These are phyloP conservation scores for Thraustochytrium striatum DNA, from an alignment of 352 stramenopile genomes.

Conservation along the genomic window DNA sequence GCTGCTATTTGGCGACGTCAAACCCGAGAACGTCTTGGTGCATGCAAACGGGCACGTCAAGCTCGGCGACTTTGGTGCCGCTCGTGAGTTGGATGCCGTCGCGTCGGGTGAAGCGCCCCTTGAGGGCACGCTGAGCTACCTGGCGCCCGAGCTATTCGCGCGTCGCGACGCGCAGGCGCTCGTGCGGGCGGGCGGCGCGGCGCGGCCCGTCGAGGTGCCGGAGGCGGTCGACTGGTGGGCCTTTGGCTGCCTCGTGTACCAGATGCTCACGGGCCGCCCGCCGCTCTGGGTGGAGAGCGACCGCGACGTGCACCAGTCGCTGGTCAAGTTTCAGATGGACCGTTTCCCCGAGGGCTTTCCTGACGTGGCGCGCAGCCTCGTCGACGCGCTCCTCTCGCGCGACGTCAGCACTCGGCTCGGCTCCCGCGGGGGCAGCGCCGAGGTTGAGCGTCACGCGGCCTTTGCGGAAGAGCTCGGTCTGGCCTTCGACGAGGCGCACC, in stretches of 20 bases:
- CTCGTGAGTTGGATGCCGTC: background rate
- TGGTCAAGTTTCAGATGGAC: slow-evolving; percentile 34
- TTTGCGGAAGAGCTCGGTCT: slow-evolving; percentile 33
- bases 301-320: background rate
- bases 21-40: slow-evolving; percentile 80
- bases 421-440: background rate
- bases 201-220: background rate
- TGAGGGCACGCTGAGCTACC: slow-evolving; percentile 39
- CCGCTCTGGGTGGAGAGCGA: slow-evolving; percentile 53
- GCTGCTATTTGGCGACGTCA: slow-evolving; percentile 75
- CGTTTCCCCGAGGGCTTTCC: slow-evolving; percentile 29
- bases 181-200: background rate
- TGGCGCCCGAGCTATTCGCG: slow-evolving; percentile 32
- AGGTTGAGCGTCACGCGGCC: slow-evolving; percentile 23
- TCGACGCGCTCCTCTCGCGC: slow-evolving; percentile 18
- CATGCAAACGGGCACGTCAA: slow-evolving; percentile 75
- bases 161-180: background rate
- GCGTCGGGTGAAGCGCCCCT: background rate
- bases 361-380: background rate
- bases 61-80: slow-evolving; percentile 73
- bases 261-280: slow-evolving; percentile 85
- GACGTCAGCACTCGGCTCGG: background rate
- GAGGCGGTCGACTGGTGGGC: slow-evolving; percentile 96
- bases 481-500: slow-evolving; percentile 36
- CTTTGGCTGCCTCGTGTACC: slow-evolving; percentile 78